phyloP scores from a whole-genome alignment of 257 asterid genomes.

The Nicotiana sylvestris region DNA sequence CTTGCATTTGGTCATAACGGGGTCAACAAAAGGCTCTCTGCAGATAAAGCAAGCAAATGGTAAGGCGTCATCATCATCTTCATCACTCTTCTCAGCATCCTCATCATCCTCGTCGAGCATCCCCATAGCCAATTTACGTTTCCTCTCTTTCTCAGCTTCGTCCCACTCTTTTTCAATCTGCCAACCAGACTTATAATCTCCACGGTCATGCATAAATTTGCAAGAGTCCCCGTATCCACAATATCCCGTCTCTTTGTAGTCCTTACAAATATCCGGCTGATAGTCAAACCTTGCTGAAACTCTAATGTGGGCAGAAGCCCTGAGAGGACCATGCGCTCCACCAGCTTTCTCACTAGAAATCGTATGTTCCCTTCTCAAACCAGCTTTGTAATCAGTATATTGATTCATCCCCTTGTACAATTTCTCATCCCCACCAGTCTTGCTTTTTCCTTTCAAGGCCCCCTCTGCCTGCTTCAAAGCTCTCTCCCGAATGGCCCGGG shows the following conservation, averaged over 20 bases:
- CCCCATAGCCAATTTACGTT: constrained; percentile 56
- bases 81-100: constrained; percentile 49
- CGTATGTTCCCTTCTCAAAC: constrained; percentile 86
- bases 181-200: constrained; percentile 97
- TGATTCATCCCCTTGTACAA: constrained; percentile 73
- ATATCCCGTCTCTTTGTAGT: constrained; percentile 91
- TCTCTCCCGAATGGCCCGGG: constrained; percentile 79
- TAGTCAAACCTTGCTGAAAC: constrained; percentile 94
- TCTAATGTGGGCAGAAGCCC: constrained; percentile 92
- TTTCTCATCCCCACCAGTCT: constrained; percentile 50
- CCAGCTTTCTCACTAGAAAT: constrained; percentile 91
- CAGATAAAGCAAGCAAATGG: constrained; percentile 96
- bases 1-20: constrained; percentile 89
- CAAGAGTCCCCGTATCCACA: constrained; percentile 98
- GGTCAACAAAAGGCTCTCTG: constrained; percentile 81
- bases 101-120: constrained; percentile 50
- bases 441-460: constrained; percentile 60
- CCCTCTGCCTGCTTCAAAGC: constrained; percentile 70
- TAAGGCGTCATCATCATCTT: constrained; percentile 64
- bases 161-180: constrained; percentile 94
- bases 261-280: constrained; percentile 97
- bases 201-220: constrained; percentile 95
- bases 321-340: constrained; percentile 87
- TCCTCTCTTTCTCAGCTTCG: constrained; percentile 71
- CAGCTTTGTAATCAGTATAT: constrained; percentile 91